A percentile compares a stretch with the other conserved stretches of the same genome.
Evolutionary conservation across 2,329 filamentous ascomycete genomes (phyloP).

Genomic region (Polytolypa hystricis): DNA sequence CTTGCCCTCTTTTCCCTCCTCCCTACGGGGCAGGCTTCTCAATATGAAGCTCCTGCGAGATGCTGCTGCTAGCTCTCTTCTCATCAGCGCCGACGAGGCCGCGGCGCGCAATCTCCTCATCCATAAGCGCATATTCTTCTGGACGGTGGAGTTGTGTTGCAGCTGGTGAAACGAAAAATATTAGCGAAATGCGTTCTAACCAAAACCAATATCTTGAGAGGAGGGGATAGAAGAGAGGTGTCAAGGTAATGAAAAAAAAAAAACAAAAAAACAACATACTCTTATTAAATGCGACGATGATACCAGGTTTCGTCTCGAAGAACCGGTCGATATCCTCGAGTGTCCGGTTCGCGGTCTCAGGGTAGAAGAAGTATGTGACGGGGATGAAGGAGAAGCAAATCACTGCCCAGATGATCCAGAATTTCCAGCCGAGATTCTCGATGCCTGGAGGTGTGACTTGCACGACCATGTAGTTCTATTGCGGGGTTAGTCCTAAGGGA

Average conservation of each 20-base stretch:
- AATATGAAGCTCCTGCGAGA: not conserved
- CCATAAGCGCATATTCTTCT: slow-evolving; percentile 13
- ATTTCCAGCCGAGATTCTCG: slow-evolving; percentile 21
- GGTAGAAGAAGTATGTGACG: slow-evolving; percentile 22
- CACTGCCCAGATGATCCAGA: slow-evolving; percentile 22
- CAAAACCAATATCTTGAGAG: not conserved
- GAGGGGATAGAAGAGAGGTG: not conserved
- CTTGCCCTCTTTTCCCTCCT: not conserved
- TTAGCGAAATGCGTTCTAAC: not conserved
- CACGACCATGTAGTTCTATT: slow-evolving; percentile 24
- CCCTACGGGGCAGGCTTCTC: not conserved
- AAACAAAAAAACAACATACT: no score
- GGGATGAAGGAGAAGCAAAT: slow-evolving; percentile 19
- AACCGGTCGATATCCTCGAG: slow-evolving; percentile 24
- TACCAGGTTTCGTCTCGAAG: slow-evolving; percentile 17
- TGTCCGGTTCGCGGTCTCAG: slow-evolving; percentile 21
- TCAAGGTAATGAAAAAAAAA: not conserved
- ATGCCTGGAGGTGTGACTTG: slow-evolving; percentile 23
- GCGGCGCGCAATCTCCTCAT: slow-evolving; percentile 11
- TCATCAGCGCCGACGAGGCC: not conserved
- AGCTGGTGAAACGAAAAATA: slow-evolving; percentile 6
- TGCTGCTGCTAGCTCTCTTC: not conserved
- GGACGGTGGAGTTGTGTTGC: slow-evolving; percentile 14
- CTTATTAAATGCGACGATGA: slow-evolving; percentile 15
- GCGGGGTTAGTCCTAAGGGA: not conserved